These are phyloP conservation scores for Fusarium continuum DNA, from an alignment of 2,329 filamentous ascomycete genomes.

Conservation along the genomic window DNA sequence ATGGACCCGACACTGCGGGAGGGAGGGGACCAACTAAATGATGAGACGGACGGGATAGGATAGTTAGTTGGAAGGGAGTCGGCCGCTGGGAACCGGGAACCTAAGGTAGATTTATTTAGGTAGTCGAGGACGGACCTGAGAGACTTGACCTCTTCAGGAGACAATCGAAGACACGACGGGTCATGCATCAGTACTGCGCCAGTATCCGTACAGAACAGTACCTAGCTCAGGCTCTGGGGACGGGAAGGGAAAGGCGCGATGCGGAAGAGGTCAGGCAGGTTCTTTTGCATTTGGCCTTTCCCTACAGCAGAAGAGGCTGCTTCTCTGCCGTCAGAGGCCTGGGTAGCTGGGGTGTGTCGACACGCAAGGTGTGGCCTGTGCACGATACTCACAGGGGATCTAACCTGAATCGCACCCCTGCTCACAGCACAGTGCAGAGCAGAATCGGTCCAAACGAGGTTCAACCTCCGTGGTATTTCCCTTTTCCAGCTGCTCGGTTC, in stretches of 20 bases:
- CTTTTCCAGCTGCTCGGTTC: conserved; percentile 33
- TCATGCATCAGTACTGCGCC: neutral
- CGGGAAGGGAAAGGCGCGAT: conserved; percentile 38
- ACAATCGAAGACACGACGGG: conserved; percentile 11
- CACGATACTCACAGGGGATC: conserved; percentile 28
- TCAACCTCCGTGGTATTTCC: conserved; percentile 37
- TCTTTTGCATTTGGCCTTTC: conserved; percentile 25
- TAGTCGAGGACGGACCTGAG: conserved; percentile 4
- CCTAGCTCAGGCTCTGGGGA: conserved; percentile 34
- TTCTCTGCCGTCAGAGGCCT: conserved; percentile 10
- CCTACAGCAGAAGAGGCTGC: neutral
- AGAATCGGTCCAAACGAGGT: conserved; percentile 23
- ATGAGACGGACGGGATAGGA: too few species aligned
- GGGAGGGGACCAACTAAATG: neutral
- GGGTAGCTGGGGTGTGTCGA: neutral
- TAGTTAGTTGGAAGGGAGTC: conserved; percentile 3
- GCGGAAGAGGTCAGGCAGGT: conserved; percentile 24
- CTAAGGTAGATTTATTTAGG: conserved; percentile 19
- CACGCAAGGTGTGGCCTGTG: conserved; percentile 16
- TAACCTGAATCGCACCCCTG: conserved; percentile 32
- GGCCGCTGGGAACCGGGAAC: conserved; percentile 24
- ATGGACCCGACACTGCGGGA: conserved; percentile 21
- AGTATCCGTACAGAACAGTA: conserved; percentile 10
- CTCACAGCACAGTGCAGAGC: conserved; percentile 24
- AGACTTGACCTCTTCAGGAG: conserved; percentile 28